Base-by-base conservation (phyloP, 106 monocot species). In the Hemerocallis citrina region DNA sequence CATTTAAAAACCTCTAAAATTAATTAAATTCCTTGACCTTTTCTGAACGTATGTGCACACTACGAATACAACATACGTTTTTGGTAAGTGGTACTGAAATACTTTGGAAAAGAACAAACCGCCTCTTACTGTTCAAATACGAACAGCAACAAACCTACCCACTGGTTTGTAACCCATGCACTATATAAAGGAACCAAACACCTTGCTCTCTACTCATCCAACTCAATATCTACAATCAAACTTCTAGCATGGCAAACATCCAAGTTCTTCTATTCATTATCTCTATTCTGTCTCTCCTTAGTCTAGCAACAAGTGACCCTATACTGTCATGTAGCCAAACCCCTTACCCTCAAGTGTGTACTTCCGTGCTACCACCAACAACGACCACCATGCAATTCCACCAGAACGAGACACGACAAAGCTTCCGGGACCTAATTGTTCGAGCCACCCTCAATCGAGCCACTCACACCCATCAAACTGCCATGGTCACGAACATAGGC, bases 241-340 rank as follows among this genome's bases (percentile, higher is more conserved):
- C 5, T 8, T 14, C n/a, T 43, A 3, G 12, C 15, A 55, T 67
- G 67, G 55, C 40, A 16, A 55, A 43, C 17, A 20, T 29, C 5
- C 1, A 19, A 29, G 1, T 28, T 3, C 39, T 55, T 42, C 19
- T 67, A n/a, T 36, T 43, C 24, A 35, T 35, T 29, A 15, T 40
- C 42, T 55, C 31, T 52, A 36, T 20, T 63, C 7, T 54, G 4
- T 54, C 29, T 11, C 12, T 20, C 10, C 12, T 41, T 27, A 59
- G 16, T 9, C 8, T 58, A 2, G 19, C 19, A 24, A 21, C 19
- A 0, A 25, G 33, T 54, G 39, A 35, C 13, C 32, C 71, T 19
- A 43, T 72, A 32, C n/a, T 43, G 15, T 61, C 74, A 34, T 77
- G 77, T 52, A 45, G 27, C 43, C 64, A 77, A 61, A 70, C 70